Evolutionary conservation across 2,329 filamentous ascomycete genomes (phyloP).

Genomic region (Ceratocystis alfenasii): DNA sequence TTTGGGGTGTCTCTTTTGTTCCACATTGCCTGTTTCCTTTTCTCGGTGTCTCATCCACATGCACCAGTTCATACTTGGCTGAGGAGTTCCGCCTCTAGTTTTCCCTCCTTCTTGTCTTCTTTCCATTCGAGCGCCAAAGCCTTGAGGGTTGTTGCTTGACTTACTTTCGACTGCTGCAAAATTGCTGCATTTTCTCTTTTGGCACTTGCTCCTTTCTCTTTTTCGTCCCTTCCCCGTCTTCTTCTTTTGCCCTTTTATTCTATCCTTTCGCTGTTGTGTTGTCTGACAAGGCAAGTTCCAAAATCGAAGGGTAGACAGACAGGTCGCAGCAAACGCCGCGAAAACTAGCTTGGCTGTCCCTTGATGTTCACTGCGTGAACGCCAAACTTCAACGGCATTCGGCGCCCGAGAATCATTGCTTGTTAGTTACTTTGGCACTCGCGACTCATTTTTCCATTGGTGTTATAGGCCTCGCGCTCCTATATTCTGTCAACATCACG

Average conservation of each 20-base stretch:
- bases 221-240: background rate
- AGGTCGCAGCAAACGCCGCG: background rate
- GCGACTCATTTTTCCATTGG: constrained; percentile 22
- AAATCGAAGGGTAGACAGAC: background rate
- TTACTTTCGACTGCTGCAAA: background rate
- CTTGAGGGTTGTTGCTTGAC: background rate
- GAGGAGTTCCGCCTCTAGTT: background rate
- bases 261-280: background rate
- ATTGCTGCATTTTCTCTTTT: background rate
- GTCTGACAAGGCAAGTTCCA: constrained; percentile 17
- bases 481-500: background rate
- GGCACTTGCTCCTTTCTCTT: background rate
- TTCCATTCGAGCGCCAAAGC: background rate
- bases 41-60: constrained; percentile 2
- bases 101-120: background rate
- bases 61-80: background rate
- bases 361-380: background rate
- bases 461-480: constrained; percentile 22
- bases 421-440: background rate
- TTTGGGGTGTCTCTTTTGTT: constrained; percentile 7
- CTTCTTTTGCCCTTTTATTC: constrained; percentile 12
- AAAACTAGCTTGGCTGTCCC: background rate
- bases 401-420: background rate
- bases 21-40: constrained; percentile 11
- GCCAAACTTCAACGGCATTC: background rate